Percentiles rank a stretch among this genome's conserved stretches.
These are phyloP conservation scores for Pythium periplocum DNA, from an alignment of 352 stramenopile genomes.

Conservation along the genomic window DNA sequence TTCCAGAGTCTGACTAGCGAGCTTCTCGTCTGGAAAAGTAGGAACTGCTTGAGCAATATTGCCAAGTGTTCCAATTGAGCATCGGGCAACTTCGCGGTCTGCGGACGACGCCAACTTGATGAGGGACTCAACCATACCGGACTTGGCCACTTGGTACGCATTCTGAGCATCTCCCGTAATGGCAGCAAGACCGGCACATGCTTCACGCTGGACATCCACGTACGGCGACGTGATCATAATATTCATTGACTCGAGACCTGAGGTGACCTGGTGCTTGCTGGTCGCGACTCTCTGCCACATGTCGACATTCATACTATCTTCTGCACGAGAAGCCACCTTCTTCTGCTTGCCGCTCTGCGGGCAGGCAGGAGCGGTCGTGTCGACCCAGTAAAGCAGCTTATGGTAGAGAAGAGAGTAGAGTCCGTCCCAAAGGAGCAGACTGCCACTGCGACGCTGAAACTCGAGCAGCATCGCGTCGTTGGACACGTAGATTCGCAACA, in stretches of 20 bases:
- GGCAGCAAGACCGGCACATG: constrained; percentile 60
- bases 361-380: constrained; percentile 41
- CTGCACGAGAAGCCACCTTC: constrained; percentile 30
- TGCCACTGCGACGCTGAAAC: constrained; percentile 70
- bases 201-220: constrained; percentile 67
- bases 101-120: constrained; percentile 36
- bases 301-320: constrained; percentile 44
- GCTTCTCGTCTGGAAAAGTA: constrained; percentile 37
- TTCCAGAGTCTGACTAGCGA: constrained; percentile 26
- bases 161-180: constrained; percentile 66
- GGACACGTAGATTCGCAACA: constrained; percentile 56
- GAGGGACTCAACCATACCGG: constrained; percentile 48
- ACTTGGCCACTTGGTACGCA: constrained; percentile 47
- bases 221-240: constrained; percentile 80
- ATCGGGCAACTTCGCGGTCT: constrained; percentile 64
- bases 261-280: constrained; percentile 45
- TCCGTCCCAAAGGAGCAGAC: constrained; percentile 72
- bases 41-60: constrained; percentile 60
- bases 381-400: constrained; percentile 40
- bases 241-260: constrained; percentile 77
- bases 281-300: constrained; percentile 56
- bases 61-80: constrained; percentile 52
- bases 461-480: constrained; percentile 52
- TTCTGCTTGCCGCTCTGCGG: constrained; percentile 73
- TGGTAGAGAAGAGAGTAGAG: constrained; percentile 76